A percentile compares a stretch with the other conserved stretches of the same genome.
phyloP scores from a whole-genome alignment of 441 rosid genomes.

The Aleurites moluccanus region DNA sequence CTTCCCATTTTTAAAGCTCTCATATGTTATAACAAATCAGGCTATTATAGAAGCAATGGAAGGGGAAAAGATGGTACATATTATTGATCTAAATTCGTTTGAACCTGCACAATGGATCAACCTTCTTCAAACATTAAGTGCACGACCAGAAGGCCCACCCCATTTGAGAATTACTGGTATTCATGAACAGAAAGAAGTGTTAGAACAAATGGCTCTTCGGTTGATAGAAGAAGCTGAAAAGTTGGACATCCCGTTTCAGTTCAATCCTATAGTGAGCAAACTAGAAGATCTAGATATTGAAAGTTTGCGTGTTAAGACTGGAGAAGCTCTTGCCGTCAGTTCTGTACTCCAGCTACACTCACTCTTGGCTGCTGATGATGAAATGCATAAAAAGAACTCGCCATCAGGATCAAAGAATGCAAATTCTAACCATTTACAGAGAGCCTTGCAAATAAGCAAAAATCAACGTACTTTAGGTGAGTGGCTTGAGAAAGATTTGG shows the following conservation, averaged over 20 bases:
- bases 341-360: constrained; percentile 68
- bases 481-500: constrained; percentile 62
- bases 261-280: constrained; percentile 53
- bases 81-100: constrained; percentile 54
- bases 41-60: constrained; percentile 70
- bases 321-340: constrained; percentile 73
- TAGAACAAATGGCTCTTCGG: constrained; percentile 61
- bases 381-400: constrained; percentile 36
- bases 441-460: constrained; percentile 39
- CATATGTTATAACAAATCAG: constrained; percentile 63
- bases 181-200: constrained; percentile 58
- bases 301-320: constrained; percentile 59
- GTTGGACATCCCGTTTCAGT: constrained; percentile 67
- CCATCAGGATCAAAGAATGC: constrained; percentile 38
- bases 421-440: constrained; percentile 33
- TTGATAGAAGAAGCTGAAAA: constrained; percentile 69
- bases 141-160: constrained; percentile 69
- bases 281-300: constrained; percentile 56
- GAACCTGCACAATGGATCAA: constrained; percentile 83
- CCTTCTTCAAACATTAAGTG: constrained; percentile 56
- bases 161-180: constrained; percentile 73
- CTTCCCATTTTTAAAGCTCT: constrained; percentile 60
- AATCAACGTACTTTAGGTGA: constrained; percentile 54
- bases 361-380: constrained; percentile 55
- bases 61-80: constrained; percentile 69